Evolutionary conservation across 805 yeast species (phyloP).

Genomic region (Martiniozyma abietophila): DNA sequence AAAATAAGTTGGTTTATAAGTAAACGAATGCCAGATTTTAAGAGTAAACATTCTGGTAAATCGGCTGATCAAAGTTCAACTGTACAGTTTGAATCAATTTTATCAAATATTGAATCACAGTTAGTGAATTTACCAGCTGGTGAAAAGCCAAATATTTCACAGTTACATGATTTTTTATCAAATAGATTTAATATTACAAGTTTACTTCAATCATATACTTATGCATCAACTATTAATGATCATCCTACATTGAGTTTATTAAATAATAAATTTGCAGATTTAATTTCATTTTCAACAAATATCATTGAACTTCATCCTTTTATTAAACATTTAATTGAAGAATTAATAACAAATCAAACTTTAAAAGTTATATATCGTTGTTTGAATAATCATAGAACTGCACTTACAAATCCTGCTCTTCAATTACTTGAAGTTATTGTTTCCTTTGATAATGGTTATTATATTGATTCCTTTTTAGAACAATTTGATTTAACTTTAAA

Average conservation of each 20-base stretch:
- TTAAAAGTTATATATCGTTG: slow-evolving; percentile 61
- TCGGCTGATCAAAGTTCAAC: slow-evolving; percentile 1
- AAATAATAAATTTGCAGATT: slow-evolving; percentile 33
- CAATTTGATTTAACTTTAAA: slow-evolving; percentile 60
- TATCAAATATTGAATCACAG: slow-evolving; percentile 12
- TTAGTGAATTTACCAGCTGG: not conserved
- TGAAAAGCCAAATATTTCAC: slow-evolving; percentile 4
- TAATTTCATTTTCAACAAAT: slow-evolving; percentile 22
- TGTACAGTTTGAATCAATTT: slow-evolving; percentile 13
- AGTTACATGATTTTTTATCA: slow-evolving; percentile 24
- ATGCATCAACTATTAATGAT: slow-evolving; percentile 39
- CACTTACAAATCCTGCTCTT: slow-evolving; percentile 54
- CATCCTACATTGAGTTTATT: slow-evolving; percentile 39
- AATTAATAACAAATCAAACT: slow-evolving; percentile 44
- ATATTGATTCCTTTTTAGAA: slow-evolving; percentile 50
- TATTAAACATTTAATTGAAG: slow-evolving; percentile 36
- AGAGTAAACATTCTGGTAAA: no score
- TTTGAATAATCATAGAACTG: slow-evolving; percentile 46
- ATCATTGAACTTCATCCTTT: slow-evolving; percentile 14
- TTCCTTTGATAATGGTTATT: slow-evolving; percentile 37
- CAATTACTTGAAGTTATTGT: slow-evolving; percentile 45
- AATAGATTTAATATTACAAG: slow-evolving; percentile 23
- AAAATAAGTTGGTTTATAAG: no score
- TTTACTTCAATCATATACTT: slow-evolving; percentile 34
- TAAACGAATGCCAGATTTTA: no score